Conservation (phyloP, 441 rosid genomes). For the Populus hybrid region DNA sequence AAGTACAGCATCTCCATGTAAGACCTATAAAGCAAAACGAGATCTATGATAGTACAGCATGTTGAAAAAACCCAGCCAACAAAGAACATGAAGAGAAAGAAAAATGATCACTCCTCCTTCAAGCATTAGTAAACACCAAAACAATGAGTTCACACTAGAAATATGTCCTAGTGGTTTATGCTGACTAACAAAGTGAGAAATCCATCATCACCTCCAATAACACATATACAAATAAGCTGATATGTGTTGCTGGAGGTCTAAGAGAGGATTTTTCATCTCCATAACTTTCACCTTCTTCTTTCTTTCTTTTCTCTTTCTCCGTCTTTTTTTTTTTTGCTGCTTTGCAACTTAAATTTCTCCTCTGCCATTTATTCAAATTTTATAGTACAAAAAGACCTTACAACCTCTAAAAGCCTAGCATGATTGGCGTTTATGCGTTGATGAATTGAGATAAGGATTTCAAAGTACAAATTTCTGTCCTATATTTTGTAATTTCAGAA, state of each 20-base stretch:
- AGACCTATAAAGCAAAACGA: conserved; percentile 47
- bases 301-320: too few species aligned
- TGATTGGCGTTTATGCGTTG: neutral
- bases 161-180: neutral
- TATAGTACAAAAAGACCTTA: neutral
- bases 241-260: neutral
- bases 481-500: neutral
- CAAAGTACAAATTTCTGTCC: neutral
- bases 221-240: neutral
- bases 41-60: neutral
- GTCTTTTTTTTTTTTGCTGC: neutral
- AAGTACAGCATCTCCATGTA: conserved; percentile 98
- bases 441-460: neutral
- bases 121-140: neutral
- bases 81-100: neutral
- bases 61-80: neutral
- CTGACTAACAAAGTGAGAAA: neutral
- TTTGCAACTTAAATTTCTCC: neutral
- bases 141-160: neutral
- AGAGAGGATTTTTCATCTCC: neutral
- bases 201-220: neutral
- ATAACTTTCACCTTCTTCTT: neutral
- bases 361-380: neutral
- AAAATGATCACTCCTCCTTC: neutral
- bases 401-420: neutral